phyloP scores from a whole-genome alignment of 2,329 filamentous ascomycete genomes.

The Neophaeococcomyces aloes region DNA sequence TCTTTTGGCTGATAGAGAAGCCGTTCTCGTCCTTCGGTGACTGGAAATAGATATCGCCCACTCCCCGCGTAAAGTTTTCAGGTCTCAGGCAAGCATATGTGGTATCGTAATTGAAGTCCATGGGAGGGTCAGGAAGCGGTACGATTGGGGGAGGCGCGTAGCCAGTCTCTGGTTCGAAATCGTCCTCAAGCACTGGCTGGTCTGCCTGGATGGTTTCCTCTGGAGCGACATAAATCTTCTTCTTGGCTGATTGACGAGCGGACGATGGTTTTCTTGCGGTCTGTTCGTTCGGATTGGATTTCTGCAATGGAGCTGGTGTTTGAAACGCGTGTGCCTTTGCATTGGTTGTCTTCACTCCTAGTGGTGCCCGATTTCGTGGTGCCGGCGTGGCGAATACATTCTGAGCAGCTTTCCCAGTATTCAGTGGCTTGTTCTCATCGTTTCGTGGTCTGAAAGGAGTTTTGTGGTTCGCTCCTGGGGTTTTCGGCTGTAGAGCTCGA shows the following conservation, averaged over 20 bases:
- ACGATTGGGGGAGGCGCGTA: conserved; percentile 67
- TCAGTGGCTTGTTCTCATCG: conserved; percentile 69
- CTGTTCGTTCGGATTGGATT: conserved; percentile 51
- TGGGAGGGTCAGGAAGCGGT: conserved; percentile 36
- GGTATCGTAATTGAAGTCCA: conserved; percentile 38
- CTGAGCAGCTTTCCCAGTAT: conserved; percentile 45
- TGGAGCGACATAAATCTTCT: conserved; percentile 38
- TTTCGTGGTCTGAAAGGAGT: conserved; percentile 72
- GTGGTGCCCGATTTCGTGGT: conserved; percentile 58
- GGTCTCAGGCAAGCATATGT: conserved; percentile 43
- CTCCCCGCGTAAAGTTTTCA: conserved; percentile 43
- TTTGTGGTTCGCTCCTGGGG: conserved; percentile 62
- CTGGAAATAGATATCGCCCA: conserved; percentile 39
- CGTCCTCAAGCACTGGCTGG: conserved; percentile 40
- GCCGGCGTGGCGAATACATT: conserved; percentile 66
- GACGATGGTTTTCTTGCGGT: conserved; percentile 51
- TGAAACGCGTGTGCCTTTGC: conserved; percentile 64
- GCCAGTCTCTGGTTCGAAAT: conserved; percentile 66
- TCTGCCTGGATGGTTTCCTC: conserved; percentile 26
- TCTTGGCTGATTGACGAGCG: conserved; percentile 49
- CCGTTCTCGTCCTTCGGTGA: conserved; percentile 44
- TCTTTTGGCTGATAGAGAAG: conserved; percentile 51
- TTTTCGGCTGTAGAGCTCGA: conserved; percentile 59
- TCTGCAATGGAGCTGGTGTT: conserved; percentile 53
- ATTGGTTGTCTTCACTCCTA: conserved; percentile 95